Conservation (phyloP, 2,329 filamentous ascomycete species). For the Fragosphaeria purpurea region DNA sequence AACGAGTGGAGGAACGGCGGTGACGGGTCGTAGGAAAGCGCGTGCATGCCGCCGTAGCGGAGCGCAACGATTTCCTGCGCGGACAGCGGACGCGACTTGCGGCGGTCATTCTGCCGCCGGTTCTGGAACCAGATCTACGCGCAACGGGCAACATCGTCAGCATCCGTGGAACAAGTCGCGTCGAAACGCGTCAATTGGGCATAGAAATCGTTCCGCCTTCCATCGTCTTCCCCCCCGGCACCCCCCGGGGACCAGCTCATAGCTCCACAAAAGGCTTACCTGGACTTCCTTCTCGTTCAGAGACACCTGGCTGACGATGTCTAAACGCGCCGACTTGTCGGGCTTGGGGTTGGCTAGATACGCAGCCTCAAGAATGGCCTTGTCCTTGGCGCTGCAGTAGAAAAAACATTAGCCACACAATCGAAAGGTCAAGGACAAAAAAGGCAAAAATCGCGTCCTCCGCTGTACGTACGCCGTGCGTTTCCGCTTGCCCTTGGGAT, state of each 20-base stretch:
- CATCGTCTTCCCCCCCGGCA: no score
- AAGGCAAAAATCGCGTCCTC: not conserved
- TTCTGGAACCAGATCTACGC: constrained; percentile 95
- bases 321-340: constrained; percentile 76
- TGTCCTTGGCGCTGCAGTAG: constrained; percentile 65
- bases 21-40: constrained; percentile 36
- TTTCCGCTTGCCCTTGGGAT: constrained; percentile 53
- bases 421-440: not conserved
- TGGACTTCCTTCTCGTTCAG: constrained; percentile 94
- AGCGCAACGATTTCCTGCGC: constrained; percentile 63
- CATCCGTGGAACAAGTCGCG: constrained; percentile 1
- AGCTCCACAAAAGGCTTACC: constrained; percentile 42
- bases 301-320: constrained; percentile 75
- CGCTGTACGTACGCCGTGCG: constrained; percentile 47
- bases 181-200: not conserved
- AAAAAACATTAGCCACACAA: constrained; percentile 10
- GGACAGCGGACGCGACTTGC: constrained; percentile 75
- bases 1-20: constrained; percentile 15
- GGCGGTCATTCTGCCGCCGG: constrained; percentile 80
- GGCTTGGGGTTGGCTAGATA: constrained; percentile 82
- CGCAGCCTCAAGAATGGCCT: constrained; percentile 75
- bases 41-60: constrained; percentile 43
- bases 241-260: no score
- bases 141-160: not conserved
- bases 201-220: no score